Evolutionary conservation across 2,329 filamentous ascomycete genomes (phyloP).

Genomic region (Cladosporium sp.): DNA sequence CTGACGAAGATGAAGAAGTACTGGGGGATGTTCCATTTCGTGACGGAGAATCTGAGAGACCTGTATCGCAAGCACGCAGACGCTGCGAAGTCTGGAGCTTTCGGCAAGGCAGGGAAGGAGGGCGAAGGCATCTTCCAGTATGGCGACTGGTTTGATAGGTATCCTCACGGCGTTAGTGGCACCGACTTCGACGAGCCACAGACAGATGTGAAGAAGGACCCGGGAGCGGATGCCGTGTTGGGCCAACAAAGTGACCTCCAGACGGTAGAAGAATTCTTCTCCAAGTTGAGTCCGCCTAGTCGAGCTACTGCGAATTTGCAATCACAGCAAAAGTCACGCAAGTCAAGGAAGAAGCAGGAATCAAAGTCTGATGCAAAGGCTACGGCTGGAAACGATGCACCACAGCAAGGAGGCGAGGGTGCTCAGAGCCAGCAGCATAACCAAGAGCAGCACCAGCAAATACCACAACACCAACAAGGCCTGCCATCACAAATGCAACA

Average conservation of each 20-base stretch:
- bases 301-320: conserved; percentile 31
- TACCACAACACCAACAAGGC: conserved; percentile 15
- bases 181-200: conserved; percentile 74
- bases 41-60: conserved; percentile 87
- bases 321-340: conserved; percentile 49
- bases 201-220: conserved; percentile 64
- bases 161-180: conserved; percentile 85
- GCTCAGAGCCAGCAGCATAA: conserved; percentile 22
- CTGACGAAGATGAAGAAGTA: conserved; percentile 93
- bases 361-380: conserved; percentile 25
- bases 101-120: conserved; percentile 37
- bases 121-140: conserved; percentile 78
- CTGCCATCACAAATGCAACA: conserved; percentile 20
- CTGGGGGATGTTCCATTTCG: conserved; percentile 98
- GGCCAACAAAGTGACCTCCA: conserved; percentile 87
- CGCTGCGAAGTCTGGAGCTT: conserved; percentile 62
- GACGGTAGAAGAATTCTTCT: conserved; percentile 92
- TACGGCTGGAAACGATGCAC: conserved; percentile 14
- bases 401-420: conserved; percentile 17
- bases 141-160: conserved; percentile 94
- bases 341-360: conserved; percentile 26
- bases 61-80: conserved; percentile 84
- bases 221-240: conserved; percentile 80
- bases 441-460: conserved; percentile 20
- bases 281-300: conserved; percentile 64